phyloP scores from a whole-genome alignment of 2,329 filamentous ascomycete species.

The Xylaria sp. region DNA sequence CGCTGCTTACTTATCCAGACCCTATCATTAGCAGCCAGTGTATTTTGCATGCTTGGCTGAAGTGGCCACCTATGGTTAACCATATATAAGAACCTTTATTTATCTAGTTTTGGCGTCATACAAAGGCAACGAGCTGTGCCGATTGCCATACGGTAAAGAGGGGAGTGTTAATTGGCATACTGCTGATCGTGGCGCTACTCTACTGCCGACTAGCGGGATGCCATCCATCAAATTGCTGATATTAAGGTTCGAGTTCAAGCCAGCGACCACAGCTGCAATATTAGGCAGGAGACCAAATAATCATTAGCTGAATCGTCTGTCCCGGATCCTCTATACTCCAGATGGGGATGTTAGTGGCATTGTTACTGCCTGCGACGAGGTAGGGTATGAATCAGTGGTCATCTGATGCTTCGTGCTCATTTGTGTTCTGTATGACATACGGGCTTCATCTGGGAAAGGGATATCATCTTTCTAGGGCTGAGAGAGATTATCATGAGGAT shows the following conservation, averaged over 20 bases:
- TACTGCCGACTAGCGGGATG: background rate
- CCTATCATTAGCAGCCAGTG: background rate
- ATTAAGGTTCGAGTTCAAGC: background rate
- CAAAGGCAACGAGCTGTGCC: background rate
- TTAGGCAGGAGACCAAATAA: conserved; percentile 1
- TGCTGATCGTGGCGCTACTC: background rate
- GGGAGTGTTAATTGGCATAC: background rate
- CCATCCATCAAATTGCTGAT: background rate
- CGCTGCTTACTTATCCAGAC: background rate
- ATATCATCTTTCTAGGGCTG: background rate
- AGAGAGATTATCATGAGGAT: background rate
- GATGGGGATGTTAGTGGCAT: background rate
- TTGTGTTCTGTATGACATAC: background rate
- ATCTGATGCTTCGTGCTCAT: background rate
- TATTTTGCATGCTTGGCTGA: background rate
- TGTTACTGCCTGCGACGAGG: background rate
- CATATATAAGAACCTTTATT: background rate
- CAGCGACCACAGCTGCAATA: background rate
- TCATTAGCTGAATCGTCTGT: background rate
- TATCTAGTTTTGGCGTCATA: background rate
- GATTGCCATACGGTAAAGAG: no score
- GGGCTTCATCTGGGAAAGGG: background rate
- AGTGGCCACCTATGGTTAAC: background rate
- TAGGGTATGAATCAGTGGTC: background rate
- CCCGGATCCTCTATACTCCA: no score